Evolutionary conservation across 2,329 filamentous ascomycete species (phyloP).

Genomic region (Calonectria pseudoturangicola): DNA sequence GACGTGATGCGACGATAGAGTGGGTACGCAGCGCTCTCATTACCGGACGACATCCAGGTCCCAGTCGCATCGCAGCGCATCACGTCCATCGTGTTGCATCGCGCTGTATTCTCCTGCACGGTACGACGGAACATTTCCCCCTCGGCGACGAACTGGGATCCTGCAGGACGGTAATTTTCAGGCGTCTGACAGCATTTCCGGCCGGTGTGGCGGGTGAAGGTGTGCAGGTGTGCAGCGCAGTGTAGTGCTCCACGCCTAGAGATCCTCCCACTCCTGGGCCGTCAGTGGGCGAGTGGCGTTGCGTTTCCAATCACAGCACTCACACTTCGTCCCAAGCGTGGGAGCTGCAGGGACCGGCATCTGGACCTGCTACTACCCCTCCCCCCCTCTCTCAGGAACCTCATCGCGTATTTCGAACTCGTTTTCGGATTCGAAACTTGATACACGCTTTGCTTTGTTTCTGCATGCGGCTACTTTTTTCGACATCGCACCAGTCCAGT

Average conservation of each 20-base stretch:
- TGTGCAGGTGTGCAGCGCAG: background rate
- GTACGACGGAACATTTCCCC: background rate
- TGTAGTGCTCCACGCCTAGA: background rate
- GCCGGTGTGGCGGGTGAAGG: constrained; percentile 28
- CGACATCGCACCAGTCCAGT: constrained; percentile 6
- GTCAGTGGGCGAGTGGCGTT: constrained; percentile 22
- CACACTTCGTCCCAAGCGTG: constrained; percentile 31
- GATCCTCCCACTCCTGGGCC: constrained; percentile 1
- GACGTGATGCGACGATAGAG: constrained; percentile 1
- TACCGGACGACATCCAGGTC: constrained; percentile 4
- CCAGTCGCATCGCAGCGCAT: constrained; percentile 11
- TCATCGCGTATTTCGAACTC: constrained; percentile 36
- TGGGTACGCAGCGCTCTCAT: background rate
- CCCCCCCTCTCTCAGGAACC: constrained; percentile 23
- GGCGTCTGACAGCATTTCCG: constrained; percentile 35
- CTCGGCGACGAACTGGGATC: constrained; percentile 23
- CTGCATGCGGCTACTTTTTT: constrained; percentile 18
- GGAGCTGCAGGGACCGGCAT: constrained; percentile 40
- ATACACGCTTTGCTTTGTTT: constrained; percentile 28
- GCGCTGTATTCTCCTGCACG: constrained; percentile 7
- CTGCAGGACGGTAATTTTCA: constrained; percentile 29
- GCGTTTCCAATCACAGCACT: constrained; percentile 31
- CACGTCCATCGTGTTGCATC: background rate
- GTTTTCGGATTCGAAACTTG: constrained; percentile 39
- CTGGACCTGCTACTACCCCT: constrained; percentile 27